A percentile compares a stretch with the other conserved stretches of the same genome.
phyloP scores from a whole-genome alignment of 768 basidiomycete genomes.

The Lactarius indigo region DNA sequence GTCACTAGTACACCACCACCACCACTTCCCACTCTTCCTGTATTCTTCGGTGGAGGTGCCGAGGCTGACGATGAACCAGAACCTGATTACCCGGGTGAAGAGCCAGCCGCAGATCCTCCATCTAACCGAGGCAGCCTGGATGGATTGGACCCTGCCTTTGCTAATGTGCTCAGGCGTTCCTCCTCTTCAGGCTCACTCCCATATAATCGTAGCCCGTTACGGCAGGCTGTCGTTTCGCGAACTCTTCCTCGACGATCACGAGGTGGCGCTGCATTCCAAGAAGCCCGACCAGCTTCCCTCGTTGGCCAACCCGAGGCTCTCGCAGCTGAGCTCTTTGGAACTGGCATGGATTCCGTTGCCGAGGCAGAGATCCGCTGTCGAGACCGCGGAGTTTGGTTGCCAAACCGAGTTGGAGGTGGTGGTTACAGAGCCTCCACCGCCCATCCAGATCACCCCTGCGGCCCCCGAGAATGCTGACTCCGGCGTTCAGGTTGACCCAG shows the following conservation, averaged over 20 bases:
- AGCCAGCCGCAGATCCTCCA: conserved; percentile 36
- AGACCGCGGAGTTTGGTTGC: conserved; percentile 59
- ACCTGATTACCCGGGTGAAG: conserved; percentile 32
- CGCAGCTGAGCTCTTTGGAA: conserved; percentile 56
- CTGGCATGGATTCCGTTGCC: conserved; percentile 43
- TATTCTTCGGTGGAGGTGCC: conserved; percentile 26
- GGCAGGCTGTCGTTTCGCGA: conserved; percentile 52
- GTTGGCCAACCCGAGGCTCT: conserved; percentile 71
- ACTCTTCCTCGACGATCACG: conserved; percentile 51
- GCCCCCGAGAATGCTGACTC: conserved; percentile 32
- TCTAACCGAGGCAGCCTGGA: conserved; percentile 74
- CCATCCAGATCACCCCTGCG: conserved; percentile 31
- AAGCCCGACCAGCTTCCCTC: conserved; percentile 65
- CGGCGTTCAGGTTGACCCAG: conserved; percentile 34
- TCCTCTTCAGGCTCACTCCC: conserved; percentile 40
- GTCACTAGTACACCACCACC: conserved; percentile 23
- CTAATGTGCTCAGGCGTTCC: conserved; percentile 67
- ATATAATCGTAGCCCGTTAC: conserved; percentile 56
- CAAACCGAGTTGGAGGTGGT: conserved; percentile 57
- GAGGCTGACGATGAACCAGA: conserved; percentile 32
- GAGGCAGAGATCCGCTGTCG: conserved; percentile 36
- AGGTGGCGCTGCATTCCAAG: conserved; percentile 67
- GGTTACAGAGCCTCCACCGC: conserved; percentile 27
- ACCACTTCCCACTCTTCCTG: conserved; percentile 15
- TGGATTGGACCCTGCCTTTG: conserved; percentile 85